These are phyloP conservation scores for Saturnispora dispora DNA, from an alignment of 805 yeast genomes.

Conservation along the genomic window DNA sequence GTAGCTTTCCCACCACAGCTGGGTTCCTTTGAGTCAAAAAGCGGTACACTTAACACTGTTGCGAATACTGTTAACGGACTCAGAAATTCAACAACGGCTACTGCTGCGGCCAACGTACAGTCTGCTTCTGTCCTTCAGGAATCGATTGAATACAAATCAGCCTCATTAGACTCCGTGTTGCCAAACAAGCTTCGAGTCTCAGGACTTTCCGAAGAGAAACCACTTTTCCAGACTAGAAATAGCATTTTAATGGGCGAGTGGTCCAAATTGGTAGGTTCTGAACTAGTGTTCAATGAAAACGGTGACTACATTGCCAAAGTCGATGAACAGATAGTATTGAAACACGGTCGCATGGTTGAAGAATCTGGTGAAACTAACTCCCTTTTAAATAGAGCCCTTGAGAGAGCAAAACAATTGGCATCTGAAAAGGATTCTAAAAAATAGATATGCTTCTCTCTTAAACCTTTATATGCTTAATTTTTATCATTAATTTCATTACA, in stretches of 20 bases:
- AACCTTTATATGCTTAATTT: background rate
- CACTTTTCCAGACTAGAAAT: constrained; percentile 49
- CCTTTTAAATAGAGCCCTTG: constrained; percentile 18
- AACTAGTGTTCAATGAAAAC: constrained; percentile 29
- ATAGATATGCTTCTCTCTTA: background rate
- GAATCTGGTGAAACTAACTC: constrained; percentile 17
- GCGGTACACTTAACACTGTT: constrained; percentile 15
- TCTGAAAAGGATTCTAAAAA: background rate
- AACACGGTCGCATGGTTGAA: constrained; percentile 25
- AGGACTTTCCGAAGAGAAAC: constrained; percentile 45
- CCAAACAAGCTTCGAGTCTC: constrained; percentile 36
- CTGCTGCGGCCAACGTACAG: background rate
- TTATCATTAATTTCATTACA: background rate
- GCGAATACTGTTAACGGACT: background rate
- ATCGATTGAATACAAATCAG: constrained; percentile 11
- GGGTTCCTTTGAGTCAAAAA: constrained; percentile 16
- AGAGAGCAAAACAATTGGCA: constrained; percentile 14
- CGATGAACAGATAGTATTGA: constrained; percentile 23
- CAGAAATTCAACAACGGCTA: background rate
- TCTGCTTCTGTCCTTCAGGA: constrained; percentile 8
- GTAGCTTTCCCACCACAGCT: constrained; percentile 39
- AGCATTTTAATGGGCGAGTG: constrained; percentile 65
- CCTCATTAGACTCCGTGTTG: constrained; percentile 7
- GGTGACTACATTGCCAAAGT: constrained; percentile 27
- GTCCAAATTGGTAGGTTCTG: constrained; percentile 76